Evolutionary conservation across 2,329 filamentous ascomycete genomes (phyloP), one percentile per base, ranked within the genome.

Genomic region (Elsinoe necatrix): DNA sequence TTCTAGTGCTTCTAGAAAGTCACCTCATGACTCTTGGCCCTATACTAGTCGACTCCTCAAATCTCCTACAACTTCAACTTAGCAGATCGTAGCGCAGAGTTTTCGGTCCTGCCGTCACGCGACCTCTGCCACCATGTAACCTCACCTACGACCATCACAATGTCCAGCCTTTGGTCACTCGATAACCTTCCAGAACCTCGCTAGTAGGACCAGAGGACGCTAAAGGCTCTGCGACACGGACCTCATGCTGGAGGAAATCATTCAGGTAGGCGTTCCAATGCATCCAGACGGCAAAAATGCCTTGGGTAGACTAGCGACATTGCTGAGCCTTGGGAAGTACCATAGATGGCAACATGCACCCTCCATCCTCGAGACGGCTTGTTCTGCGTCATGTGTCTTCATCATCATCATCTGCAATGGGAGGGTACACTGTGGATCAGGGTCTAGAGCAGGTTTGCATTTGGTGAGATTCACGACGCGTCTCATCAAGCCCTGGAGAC

Each of bases 31-130:
- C 21, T 35, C 31, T 39, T 35, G 31, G 48, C 48, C n/a, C 48
- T 52, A 52, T 52, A 52, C 48, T 52, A 39, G 48, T 52, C 31
- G 48, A 14, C 48, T 52, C 48, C 48, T 52, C 48, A 25, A 35
- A 52, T 52, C 25, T 52, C 48, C 48, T 52, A 25, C 48, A 25
- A 37, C 48, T 52, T 52, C 48, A 52, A 37, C 31, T 52, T 25
- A 25, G 25, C n/a, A 5, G 23, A 31, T 16, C 16, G 34, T 50
- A 31, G 29, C 45, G 45, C 45, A 25, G 25, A 21, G 34, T 20
- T 31, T 5, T 31, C 45, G 29, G 16, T 29, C 20, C 18, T 29
- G 18, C 25, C 48, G 21, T 52, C 48, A 52, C 48, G 48, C 48
- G 48, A 52, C 48, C 29, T 14, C 11, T 37, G 48, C 29, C 29